A percentile compares a stretch with the other conserved stretches of the same genome.
phyloP scores from a whole-genome alignment of 2,329 filamentous ascomycete species.

The Dactylella cylindrospora region DNA sequence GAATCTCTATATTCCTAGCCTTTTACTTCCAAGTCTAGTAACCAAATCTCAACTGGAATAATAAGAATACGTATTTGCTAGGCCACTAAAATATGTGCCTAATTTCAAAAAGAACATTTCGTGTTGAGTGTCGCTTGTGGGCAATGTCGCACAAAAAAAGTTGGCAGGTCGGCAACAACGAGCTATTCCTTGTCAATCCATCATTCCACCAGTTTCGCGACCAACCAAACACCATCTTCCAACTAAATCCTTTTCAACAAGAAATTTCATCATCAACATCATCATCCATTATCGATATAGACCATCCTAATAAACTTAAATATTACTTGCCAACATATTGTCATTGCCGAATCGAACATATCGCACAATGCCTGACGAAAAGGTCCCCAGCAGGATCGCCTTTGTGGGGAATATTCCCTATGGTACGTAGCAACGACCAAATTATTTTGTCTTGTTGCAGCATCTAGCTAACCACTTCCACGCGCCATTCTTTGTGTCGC shows the following conservation, averaged over 20 bases:
- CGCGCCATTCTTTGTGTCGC: conserved; percentile 30
- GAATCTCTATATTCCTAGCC: no score
- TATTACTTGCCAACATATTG: no score
- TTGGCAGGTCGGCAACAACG: conserved; percentile 13
- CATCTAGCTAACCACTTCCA: conserved; percentile 23
- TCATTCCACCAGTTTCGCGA: no score
- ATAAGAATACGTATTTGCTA: no score
- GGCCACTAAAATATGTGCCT: no score
- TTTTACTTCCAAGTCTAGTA: no score
- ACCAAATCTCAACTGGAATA: no score
- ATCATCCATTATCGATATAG: background rate
- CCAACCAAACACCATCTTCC: conserved; percentile 6
- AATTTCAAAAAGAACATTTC: no score
- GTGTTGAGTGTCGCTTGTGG: conserved; percentile 11
- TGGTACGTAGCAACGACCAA: conserved; percentile 33
- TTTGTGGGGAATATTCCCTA: conserved; percentile 50
- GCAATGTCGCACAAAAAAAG: conserved; percentile 15
- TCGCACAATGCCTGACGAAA: conserved; percentile 37
- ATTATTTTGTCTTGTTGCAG: conserved; percentile 1
- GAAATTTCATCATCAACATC: conserved; percentile 8
- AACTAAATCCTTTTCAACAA: no score
- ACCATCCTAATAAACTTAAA: background rate
- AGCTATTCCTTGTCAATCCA: no score
- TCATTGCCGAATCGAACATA: no score
- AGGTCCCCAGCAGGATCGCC: conserved; percentile 47